Evolutionary conservation across 2,329 filamentous ascomycete species (phyloP).

Genomic region (Scytalidium lignicola): DNA sequence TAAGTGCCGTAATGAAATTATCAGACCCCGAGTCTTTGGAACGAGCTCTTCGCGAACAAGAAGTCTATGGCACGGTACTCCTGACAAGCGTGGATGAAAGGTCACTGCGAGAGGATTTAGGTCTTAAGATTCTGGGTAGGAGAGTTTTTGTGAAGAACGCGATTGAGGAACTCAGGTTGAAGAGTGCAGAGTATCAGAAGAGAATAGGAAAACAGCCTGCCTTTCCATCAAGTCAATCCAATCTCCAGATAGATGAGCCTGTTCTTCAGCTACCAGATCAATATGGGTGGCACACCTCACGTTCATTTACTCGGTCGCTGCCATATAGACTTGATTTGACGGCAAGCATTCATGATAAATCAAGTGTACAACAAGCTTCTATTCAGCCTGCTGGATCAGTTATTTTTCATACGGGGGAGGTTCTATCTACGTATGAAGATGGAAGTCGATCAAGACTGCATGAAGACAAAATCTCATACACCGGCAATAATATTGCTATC

Average conservation of each 20-base stretch:
- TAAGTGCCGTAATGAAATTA: slow-evolving; percentile 27
- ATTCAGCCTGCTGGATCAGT: not conserved
- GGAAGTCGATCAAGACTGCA: not conserved
- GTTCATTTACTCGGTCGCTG: not conserved
- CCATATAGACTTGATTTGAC: not conserved
- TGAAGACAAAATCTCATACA: not conserved
- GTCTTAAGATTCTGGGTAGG: slow-evolving; percentile 16
- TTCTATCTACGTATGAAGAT: not conserved
- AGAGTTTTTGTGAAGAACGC: slow-evolving; percentile 43
- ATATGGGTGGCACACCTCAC: not conserved
- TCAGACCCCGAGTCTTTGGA: slow-evolving; percentile 51
- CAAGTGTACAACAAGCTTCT: not conserved
- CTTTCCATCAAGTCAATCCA: not conserved
- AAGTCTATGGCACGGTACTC: slow-evolving; percentile 37
- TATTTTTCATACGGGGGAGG: not conserved
- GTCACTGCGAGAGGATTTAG: slow-evolving; percentile 19
- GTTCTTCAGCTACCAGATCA: too few species aligned
- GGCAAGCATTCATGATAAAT: not conserved
- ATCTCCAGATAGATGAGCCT: not conserved
- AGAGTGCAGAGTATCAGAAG: slow-evolving; percentile 44
- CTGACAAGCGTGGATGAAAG: slow-evolving; percentile 17
- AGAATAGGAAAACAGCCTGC: not conserved
- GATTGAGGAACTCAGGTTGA: slow-evolving; percentile 49
- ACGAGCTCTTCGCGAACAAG: slow-evolving; percentile 50
- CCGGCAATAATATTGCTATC: not conserved